These are phyloP conservation scores for Diplodia intermedia DNA, from an alignment of 2,329 filamentous ascomycete genomes.

Conservation along the genomic window DNA sequence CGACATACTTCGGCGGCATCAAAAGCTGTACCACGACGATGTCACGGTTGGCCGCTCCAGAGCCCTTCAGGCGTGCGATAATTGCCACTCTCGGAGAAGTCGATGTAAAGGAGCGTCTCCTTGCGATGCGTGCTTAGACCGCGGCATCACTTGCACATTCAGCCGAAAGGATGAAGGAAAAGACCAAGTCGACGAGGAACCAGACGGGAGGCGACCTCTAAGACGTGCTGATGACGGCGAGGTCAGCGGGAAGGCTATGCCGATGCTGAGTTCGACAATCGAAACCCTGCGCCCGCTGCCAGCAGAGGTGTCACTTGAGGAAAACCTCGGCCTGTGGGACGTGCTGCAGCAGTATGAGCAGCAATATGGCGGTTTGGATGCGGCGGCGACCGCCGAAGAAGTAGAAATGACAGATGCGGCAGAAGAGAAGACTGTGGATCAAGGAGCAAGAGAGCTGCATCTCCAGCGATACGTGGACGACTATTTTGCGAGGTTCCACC, in stretches of 20 bases:
- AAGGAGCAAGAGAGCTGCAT: not conserved
- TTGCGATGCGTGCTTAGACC: not conserved
- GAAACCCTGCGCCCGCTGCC: not conserved
- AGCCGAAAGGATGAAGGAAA: not conserved
- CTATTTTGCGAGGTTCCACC: slow-evolving; percentile 6
- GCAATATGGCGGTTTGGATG: not conserved
- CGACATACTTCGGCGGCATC: slow-evolving; percentile 5
- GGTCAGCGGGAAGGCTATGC: not conserved
- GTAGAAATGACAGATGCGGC: not conserved
- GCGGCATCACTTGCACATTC: not conserved
- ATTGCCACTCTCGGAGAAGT: not conserved
- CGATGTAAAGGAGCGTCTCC: not conserved
- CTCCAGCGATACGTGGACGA: not conserved
- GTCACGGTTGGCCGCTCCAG: not conserved
- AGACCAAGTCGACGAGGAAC: not conserved
- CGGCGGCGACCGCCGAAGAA: not conserved
- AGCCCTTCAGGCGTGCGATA: not conserved
- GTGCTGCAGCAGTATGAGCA: not conserved
- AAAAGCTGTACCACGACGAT: not conserved
- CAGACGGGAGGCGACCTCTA: not conserved
- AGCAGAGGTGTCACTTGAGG: not conserved
- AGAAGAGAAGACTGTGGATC: not conserved
- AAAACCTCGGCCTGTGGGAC: not conserved
- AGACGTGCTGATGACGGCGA: too few relatives aligned
- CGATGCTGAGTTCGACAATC: not conserved